phyloP scores from a whole-genome alignment of 2,329 filamentous ascomycete genomes.

The Diaporthe australafricana region DNA sequence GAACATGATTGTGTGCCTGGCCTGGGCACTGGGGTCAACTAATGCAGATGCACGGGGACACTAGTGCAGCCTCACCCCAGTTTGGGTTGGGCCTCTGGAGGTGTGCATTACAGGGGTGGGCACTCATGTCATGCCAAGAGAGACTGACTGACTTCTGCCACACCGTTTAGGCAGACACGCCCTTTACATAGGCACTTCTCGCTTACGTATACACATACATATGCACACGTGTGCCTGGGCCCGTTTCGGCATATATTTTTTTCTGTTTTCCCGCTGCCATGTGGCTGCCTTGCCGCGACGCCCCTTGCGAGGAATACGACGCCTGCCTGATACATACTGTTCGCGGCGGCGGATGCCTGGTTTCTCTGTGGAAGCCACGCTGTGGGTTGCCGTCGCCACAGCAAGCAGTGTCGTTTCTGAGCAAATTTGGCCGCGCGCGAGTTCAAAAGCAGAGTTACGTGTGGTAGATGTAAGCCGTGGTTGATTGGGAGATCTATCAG shows the following conservation, averaged over 20 bases:
- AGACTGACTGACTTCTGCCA: constrained; percentile 1
- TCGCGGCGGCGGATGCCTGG: not conserved
- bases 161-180: constrained; percentile 26
- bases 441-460: not conserved
- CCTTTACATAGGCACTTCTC: not conserved
- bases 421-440: not conserved
- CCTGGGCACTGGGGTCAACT: too few relatives aligned
- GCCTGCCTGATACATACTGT: not conserved
- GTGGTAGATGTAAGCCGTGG: not conserved
- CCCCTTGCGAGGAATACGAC: not conserved
- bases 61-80: too few relatives aligned
- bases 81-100: too few relatives aligned
- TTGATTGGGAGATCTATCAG: constrained; percentile 36
- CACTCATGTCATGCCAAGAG: not conserved
- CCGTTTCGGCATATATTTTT: not conserved
- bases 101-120: too few relatives aligned
- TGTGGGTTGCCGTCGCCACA: not conserved
- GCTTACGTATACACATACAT: constrained; percentile 2
- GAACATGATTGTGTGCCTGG: constrained; percentile 15
- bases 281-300: constrained; percentile 7
- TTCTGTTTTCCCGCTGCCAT: not conserved
- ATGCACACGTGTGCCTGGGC: constrained; percentile 13
- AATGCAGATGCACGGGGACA: too few relatives aligned
- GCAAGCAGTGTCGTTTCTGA: not conserved
- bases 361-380: not conserved